Percentiles rank a stretch among this genome's conserved stretches.
Evolutionary conservation across 2,329 filamentous ascomycete genomes (phyloP).

Genomic region (Penicillium corylophilum): DNA sequence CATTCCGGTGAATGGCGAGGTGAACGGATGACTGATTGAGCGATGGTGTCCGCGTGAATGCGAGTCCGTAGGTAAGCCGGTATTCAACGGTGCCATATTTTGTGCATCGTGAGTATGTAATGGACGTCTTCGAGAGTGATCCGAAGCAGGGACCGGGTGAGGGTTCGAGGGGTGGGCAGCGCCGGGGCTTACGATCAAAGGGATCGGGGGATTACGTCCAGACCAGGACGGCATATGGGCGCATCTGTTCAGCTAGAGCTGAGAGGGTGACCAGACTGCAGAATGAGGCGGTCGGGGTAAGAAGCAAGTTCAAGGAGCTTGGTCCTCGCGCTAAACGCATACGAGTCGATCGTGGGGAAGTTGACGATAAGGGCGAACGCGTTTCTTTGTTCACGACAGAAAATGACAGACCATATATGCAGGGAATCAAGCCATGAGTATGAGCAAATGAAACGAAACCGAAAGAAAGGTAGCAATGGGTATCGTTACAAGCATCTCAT

Average conservation of each 20-base stretch:
- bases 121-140: conserved; percentile 20
- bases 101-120: conserved; percentile 28
- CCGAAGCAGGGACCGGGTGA: conserved; percentile 16
- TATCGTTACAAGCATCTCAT: conserved; percentile 16
- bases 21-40: conserved; percentile 79
- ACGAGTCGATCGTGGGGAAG: conserved; percentile 17
- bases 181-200: conserved; percentile 24
- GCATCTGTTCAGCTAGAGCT: conserved; percentile 18
- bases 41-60: conserved; percentile 52
- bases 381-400: conserved; percentile 8
- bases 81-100: conserved; percentile 22
- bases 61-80: conserved; percentile 14
- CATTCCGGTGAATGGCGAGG: conserved; percentile 64
- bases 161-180: conserved; percentile 20
- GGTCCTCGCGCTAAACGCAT: conserved; percentile 14
- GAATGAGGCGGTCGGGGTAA: neutral
- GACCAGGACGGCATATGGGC: conserved; percentile 40
- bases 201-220: conserved; percentile 32
- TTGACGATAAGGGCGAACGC: conserved; percentile 6
- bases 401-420: neutral
- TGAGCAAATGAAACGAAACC: no score
- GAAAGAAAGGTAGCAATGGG: neutral
- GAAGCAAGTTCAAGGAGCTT: conserved; percentile 11
- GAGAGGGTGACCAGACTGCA: neutral
- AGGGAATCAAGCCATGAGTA: neutral